Base-by-base conservation (phyloP, 1,284 basidiomycete species). In the Cerrena zonata region DNA sequence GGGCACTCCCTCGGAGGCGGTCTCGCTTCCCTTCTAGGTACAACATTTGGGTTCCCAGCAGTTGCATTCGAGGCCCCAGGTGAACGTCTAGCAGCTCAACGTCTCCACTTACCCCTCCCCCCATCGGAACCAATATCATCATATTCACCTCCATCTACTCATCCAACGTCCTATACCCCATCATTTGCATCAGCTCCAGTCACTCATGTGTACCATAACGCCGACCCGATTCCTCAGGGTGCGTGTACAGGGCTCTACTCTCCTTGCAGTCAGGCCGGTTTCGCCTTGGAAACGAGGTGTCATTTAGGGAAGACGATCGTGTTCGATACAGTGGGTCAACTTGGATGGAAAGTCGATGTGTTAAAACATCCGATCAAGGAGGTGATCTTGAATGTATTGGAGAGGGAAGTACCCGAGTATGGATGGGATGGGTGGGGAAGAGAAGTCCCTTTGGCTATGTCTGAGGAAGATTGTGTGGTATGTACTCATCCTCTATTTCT, bases 61-160 rank as follows among this genome's bases (percentile, higher is more conserved):
- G 86, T 99, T 39, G 85, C 94, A 0, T 97, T 94, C 64, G 94
- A 98, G 70, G 79, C 92, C 11, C 94, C 94, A 0, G 94, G 92
- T 15, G 96, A 99, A 63, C 78, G 84, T 12, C 76, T 96, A 42
- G 89, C 95, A 2, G 90, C 96, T 0, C 68, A 77, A 22, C 82
- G 96, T 36, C 80, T 99, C 3, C 91, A 94, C 61, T 81, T 99
- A 4, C 86, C 86, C 0, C 65, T 85, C n/a, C 86, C 87, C 1
- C 78, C 78, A 0, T 47, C 67, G 2, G 21, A 55, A 10, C n/a
- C n/a, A n/a, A n/a, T n/a, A n/a, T 52, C 53, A 36, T 11, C 53
- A 37, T 43, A 50, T 65, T 22, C 46, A 22, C 12, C 3, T 84
- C 0, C 65, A 83, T 22, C 84, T 84, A 34, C 30, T 7, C 7